Conservation (phyloP, 1,284 basidiomycete genomes). For the Takashimella koratensis region DNA sequence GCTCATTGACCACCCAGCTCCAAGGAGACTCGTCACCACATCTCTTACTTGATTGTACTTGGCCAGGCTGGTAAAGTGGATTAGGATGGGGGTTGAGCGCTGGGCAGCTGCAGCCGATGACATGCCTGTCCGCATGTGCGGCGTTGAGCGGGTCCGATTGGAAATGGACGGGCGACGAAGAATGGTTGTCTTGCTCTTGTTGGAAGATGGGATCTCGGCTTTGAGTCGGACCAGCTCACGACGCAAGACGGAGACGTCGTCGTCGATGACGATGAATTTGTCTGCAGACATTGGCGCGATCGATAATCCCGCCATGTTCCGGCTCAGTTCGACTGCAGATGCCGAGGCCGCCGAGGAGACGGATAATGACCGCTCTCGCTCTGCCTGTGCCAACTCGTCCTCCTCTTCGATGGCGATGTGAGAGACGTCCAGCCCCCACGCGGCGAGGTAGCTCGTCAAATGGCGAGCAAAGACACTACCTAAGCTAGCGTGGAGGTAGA, state of each 20-base stretch:
- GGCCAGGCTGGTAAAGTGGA: constrained; percentile 84
- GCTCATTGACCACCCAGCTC: constrained; percentile 25
- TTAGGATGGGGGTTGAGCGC: constrained; percentile 54
- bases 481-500: constrained; percentile 73
- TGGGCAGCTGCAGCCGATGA: too few species aligned
- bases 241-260: constrained; percentile 71
- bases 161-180: constrained; percentile 72
- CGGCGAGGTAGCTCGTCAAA: constrained; percentile 82
- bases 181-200: constrained; percentile 19
- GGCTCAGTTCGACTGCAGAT: constrained; percentile 8
- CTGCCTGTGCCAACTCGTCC: neutral
- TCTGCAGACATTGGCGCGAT: constrained; percentile 10
- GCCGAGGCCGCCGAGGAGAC: too few species aligned
- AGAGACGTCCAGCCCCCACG: constrained; percentile 88
- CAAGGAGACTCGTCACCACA: constrained; percentile 67
- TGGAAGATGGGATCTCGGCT: constrained; percentile 56
- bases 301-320: constrained; percentile 11
- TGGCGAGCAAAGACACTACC: constrained; percentile 83
- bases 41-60: constrained; percentile 87
- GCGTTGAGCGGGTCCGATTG: constrained; percentile 66
- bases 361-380: too few species aligned
- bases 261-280: constrained; percentile 78
- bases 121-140: constrained; percentile 53
- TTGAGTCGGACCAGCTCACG: constrained; percentile 64
- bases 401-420: constrained; percentile 61